Conservation (phyloP, 495 filamentous ascomycete genomes). For the Podospora appendiculata region DNA sequence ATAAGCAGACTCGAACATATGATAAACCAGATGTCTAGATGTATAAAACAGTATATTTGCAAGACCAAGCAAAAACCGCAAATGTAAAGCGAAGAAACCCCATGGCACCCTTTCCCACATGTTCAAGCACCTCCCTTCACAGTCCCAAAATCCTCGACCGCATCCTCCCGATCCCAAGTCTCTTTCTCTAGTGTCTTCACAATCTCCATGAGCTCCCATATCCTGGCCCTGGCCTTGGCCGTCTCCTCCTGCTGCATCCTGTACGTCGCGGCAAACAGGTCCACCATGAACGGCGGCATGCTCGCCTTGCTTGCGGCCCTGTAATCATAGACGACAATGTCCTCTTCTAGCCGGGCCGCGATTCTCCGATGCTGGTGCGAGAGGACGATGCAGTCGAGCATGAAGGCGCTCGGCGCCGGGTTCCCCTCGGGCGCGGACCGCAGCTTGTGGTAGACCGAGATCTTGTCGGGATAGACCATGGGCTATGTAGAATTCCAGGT, state of each 20-base stretch:
- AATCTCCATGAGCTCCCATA: slow-evolving; percentile 44
- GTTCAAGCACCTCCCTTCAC: slow-evolving; percentile 13
- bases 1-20: too few relatives aligned
- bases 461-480: slow-evolving; percentile 78
- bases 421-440: slow-evolving; percentile 24
- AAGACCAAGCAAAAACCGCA: neutral
- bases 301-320: slow-evolving; percentile 43
- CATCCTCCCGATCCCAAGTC: slow-evolving; percentile 67
- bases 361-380: slow-evolving; percentile 73
- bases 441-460: slow-evolving; percentile 86
- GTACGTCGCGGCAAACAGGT: slow-evolving; percentile 58
- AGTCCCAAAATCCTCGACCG: slow-evolving; percentile 63
- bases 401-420: slow-evolving; percentile 23
- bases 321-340: slow-evolving; percentile 85
- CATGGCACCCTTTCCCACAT: neutral
- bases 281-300: slow-evolving; percentile 59
- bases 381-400: slow-evolving; percentile 56
- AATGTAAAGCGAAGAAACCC: neutral
- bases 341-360: slow-evolving; percentile 74
- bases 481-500: slow-evolving; percentile 45
- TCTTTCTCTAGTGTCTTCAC: slow-evolving; percentile 58
- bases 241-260: slow-evolving; percentile 57
- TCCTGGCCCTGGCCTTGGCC: slow-evolving; percentile 30
- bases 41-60: neutral
- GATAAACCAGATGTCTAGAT: too few relatives aligned